Percentiles rank a stretch among this genome's conserved stretches.
These are phyloP conservation scores for Durusdinium trenchii DNA, from an alignment of 73 alveolate species.

Conservation along the genomic window DNA sequence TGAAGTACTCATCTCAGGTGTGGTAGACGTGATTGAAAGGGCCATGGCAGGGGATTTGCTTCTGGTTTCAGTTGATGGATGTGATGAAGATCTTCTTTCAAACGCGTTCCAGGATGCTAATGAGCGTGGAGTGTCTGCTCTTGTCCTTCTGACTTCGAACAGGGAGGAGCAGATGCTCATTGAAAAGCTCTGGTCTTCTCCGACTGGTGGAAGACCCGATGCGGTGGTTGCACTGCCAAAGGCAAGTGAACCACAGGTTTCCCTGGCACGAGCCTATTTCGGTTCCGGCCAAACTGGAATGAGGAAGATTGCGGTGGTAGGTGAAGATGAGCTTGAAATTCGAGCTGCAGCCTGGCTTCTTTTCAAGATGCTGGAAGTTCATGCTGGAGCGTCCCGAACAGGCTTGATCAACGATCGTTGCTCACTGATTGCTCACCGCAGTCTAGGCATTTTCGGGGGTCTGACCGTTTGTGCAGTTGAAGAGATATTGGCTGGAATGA, in stretches of 20 bases:
- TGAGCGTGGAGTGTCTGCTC: conserved; percentile 4
- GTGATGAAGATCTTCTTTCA: too few relatives aligned
- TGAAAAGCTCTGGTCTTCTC: neutral
- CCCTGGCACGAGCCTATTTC: neutral
- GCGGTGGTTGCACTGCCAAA: neutral
- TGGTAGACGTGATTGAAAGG: conserved; percentile 28
- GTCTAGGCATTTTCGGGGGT: neutral
- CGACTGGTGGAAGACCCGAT: neutral
- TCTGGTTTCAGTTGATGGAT: neutral
- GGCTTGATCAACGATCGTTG: conserved; percentile 66
- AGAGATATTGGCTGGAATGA: conserved; percentile 51
- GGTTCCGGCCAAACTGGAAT: neutral
- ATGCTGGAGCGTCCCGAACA: conserved; percentile 53
- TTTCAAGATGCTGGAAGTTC: conserved; percentile 48
- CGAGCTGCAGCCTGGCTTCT: conserved; percentile 76
- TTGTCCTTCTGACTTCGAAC: neutral
- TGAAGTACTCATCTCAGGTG: neutral
- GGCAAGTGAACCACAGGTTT: neutral
- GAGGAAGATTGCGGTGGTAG: conserved; percentile 46
- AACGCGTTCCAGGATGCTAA: neutral
- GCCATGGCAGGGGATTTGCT: conserved; percentile 34
- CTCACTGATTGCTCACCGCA: conserved; percentile 8
- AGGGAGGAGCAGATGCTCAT: neutral
- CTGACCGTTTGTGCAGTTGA: conserved; percentile 20
- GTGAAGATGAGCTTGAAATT: conserved; percentile 35